Base-by-base conservation (phyloP, 306 rosid species). In the Cicer cuneatum region DNA sequence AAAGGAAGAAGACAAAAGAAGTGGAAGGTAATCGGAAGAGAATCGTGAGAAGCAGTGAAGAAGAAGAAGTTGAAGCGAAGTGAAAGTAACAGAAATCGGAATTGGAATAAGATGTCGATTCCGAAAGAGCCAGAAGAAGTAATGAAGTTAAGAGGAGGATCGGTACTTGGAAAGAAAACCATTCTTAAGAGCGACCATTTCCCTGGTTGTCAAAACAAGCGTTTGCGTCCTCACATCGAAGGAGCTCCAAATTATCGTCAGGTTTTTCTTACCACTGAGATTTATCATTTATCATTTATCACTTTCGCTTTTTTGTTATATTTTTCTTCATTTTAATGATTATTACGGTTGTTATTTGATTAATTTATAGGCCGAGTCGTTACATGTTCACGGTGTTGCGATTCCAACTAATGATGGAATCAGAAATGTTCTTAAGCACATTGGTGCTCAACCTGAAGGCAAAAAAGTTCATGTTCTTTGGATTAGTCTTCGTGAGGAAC, bases 161-260 rank as follows among this genome's bases (percentile, higher is more conserved):
- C 95, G 18, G 98, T 93, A 5, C 70, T 93, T 37, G 98, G 98
- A 10, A 93, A 93, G 87, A 90, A 89, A 82, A 93, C 98, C 11
- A 93, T 93, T 87, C 90, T 93, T 15, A 93, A 93, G 64, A 90
- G 96, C 66, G 98, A 93, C 89, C 98, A 93, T 76, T 93, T 93
- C 68, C 98, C 98, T 7, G 98, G 98, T 56, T 93, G 98, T 76
- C 98, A 93, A 83, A 90, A 93, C 81, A 93, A 90, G 68, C 98
- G 98, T 21, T 79, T 93, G 74, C 84, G 82, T 41, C 93, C 98
- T 48, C 95, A 89, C 61, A 89, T 93, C 76, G 96, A 89, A 4
- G 98, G 98, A 11, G 98, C 98, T 86, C 97, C 98, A 14, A 93
- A 93, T 83, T 93, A 93, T 69, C 98, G 98, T 35, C 97, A 90